A percentile compares a stretch with the other conserved stretches of the same genome.
Conservation (phyloP, 2,329 filamentous ascomycete species). For the Whalleya microplaca region DNA sequence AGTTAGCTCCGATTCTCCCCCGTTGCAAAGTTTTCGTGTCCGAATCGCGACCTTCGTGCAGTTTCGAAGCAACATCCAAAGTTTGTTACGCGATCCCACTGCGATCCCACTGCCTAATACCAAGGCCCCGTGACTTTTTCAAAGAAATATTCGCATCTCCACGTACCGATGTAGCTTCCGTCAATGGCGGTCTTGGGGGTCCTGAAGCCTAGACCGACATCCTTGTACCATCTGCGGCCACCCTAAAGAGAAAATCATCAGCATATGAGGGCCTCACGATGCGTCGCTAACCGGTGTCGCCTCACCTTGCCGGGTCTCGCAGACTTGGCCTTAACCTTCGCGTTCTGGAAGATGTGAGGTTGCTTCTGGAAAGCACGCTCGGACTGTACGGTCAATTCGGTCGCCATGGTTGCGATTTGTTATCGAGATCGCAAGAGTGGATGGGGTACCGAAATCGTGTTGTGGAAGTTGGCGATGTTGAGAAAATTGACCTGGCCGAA, state of each 20-base stretch:
- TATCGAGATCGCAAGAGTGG: conserved; percentile 47
- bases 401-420: conserved; percentile 76
- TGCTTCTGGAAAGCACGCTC: conserved; percentile 99
- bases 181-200: conserved; percentile 99
- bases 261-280: background rate
- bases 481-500: conserved; percentile 16
- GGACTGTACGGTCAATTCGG: conserved; percentile 98
- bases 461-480: conserved; percentile 30
- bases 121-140: background rate
- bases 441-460: conserved; percentile 32
- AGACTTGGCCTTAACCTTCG: conserved; percentile 87
- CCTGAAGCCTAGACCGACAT: conserved; percentile 98
- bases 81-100: background rate
- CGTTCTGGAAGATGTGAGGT: conserved; percentile 99
- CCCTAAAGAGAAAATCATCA: conserved; percentile 21
- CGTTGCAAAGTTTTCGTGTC: background rate
- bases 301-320: conserved; percentile 84
- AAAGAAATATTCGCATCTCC: conserved; percentile 26
- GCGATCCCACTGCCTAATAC: background rate
- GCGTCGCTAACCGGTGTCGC: conserved; percentile 39
- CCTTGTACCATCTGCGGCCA: conserved; percentile 80
- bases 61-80: background rate
- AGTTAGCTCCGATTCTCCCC: conserved; percentile 15
- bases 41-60: background rate
- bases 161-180: conserved; percentile 98